Conservation (phyloP, 2,329 filamentous ascomycete genomes). For the Penicillium griseofulvum region DNA sequence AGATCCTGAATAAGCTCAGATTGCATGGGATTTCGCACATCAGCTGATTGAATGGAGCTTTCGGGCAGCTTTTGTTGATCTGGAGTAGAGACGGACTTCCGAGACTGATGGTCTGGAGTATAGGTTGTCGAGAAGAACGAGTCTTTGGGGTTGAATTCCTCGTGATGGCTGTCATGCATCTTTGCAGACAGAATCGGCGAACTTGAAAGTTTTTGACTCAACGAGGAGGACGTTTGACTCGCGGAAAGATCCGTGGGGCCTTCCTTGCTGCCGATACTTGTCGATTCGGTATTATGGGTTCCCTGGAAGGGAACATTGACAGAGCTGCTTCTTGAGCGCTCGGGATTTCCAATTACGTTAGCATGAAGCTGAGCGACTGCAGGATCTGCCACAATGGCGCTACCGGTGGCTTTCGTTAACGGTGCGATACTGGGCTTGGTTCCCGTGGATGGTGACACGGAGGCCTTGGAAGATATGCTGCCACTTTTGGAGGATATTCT, state of each 20-base stretch:
- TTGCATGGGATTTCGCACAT: slow-evolving; percentile 25
- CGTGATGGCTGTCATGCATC: slow-evolving; percentile 26
- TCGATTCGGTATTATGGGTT: slow-evolving; percentile 30
- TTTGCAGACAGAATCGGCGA: slow-evolving; percentile 37
- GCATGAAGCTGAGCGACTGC: slow-evolving; percentile 48
- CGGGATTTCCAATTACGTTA: slow-evolving; percentile 32
- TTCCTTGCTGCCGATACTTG: slow-evolving; percentile 32
- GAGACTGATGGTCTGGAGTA: slow-evolving; percentile 21
- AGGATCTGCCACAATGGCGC: slow-evolving; percentile 41
- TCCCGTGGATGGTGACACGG: slow-evolving; percentile 36
- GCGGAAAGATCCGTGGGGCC: slow-evolving; percentile 27
- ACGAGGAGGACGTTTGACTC: slow-evolving; percentile 32
- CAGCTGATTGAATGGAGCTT: slow-evolving; percentile 24
- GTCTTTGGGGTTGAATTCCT: slow-evolving; percentile 26
- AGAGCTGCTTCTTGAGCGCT: slow-evolving; percentile 33
- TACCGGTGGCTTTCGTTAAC: slow-evolving; percentile 34
- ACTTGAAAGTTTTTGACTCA: slow-evolving; percentile 28
- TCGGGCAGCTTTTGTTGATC: slow-evolving; percentile 32
- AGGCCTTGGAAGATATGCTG: slow-evolving; percentile 44
- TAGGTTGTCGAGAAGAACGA: slow-evolving; percentile 20
- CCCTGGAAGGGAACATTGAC: slow-evolving; percentile 31
- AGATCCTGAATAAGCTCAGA: slow-evolving; percentile 26
- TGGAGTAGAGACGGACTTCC: slow-evolving; percentile 18
- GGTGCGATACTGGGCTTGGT: slow-evolving; percentile 40
- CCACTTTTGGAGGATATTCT: slow-evolving; percentile 43